Conservation (phyloP, 1,284 basidiomycete genomes). For the Ustilago cynodontis region DNA sequence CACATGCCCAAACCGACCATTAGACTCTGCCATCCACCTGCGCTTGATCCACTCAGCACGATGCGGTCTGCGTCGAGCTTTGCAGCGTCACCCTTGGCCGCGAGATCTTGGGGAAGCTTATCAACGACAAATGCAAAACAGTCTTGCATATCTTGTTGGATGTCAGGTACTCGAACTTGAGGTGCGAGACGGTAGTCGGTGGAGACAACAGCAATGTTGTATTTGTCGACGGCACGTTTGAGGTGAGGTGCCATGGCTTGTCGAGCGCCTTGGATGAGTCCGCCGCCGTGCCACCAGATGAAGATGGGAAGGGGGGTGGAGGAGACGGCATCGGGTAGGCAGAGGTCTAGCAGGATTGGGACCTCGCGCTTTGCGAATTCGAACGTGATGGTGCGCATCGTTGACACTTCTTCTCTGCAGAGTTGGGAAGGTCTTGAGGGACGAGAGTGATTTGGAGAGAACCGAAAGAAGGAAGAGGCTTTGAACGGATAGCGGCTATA, state of each 20-base stretch:
- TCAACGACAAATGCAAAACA: constrained; percentile 41
- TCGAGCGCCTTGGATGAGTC: constrained; percentile 50
- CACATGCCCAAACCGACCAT: constrained; percentile 57
- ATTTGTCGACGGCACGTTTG: constrained; percentile 47
- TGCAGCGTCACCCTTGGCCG: constrained; percentile 17
- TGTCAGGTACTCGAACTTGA: constrained; percentile 47
- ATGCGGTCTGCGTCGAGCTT: constrained; percentile 41
- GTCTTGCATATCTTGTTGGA: constrained; percentile 50
- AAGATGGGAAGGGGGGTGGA: constrained; percentile 43
- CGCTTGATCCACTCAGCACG: constrained; percentile 48
- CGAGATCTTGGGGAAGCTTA: constrained; percentile 32
- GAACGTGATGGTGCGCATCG: constrained; percentile 42
- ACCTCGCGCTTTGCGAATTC: constrained; percentile 42
- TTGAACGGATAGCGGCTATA: constrained; percentile 11
- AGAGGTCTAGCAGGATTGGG: constrained; percentile 47
- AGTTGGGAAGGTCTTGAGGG: background rate
- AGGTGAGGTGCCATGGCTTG: constrained; percentile 47
- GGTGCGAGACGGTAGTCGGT: constrained; percentile 56
- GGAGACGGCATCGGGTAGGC: constrained; percentile 30
- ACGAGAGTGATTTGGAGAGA: background rate
- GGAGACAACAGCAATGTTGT: constrained; percentile 45
- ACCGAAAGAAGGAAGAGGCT: background rate
- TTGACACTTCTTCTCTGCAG: background rate
- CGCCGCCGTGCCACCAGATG: constrained; percentile 54
- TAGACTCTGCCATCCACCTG: constrained; percentile 51